Evolutionary conservation across 23 red algal species (phyloP).

Genomic region (Gracilaria vermiculophylla): DNA sequence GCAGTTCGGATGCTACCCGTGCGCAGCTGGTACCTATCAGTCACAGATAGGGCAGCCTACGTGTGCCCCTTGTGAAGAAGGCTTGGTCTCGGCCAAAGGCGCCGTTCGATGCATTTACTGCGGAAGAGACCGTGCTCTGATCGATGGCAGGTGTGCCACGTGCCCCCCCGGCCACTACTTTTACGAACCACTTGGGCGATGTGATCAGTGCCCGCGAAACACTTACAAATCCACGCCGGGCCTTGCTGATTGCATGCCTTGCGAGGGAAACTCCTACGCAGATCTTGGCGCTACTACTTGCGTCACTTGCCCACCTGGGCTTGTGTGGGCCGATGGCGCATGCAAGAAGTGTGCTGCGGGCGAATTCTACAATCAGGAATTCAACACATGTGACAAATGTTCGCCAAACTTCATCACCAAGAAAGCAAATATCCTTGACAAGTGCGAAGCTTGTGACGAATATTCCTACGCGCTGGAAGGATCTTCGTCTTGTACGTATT

Average conservation of each 20-base stretch:
- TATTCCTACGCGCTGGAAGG: background rate
- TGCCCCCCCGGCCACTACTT: background rate
- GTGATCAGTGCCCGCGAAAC: background rate
- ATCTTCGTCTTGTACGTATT: background rate
- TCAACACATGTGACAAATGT: conserved; percentile 7
- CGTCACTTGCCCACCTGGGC: background rate
- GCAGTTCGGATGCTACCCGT: conserved; percentile 24
- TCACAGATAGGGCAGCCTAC: background rate
- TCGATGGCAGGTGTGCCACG: conserved; percentile 4
- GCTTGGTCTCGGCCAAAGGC: background rate
- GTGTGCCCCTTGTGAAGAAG: background rate
- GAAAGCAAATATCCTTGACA: background rate
- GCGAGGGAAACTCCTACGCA: background rate
- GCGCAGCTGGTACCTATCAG: background rate
- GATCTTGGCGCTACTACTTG: background rate
- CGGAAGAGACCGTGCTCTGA: background rate
- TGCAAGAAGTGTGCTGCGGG: conserved; percentile 5
- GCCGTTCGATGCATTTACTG: background rate
- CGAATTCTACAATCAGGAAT: conserved; percentile 8
- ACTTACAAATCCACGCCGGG: background rate
- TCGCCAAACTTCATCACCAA: background rate
- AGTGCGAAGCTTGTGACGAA: background rate
- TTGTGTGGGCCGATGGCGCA: background rate
- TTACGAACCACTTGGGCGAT: background rate
- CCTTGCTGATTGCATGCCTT: background rate